Evolutionary conservation across 257 asterid genomes (phyloP).

Genomic region (Nicotiana noctiflora): DNA sequence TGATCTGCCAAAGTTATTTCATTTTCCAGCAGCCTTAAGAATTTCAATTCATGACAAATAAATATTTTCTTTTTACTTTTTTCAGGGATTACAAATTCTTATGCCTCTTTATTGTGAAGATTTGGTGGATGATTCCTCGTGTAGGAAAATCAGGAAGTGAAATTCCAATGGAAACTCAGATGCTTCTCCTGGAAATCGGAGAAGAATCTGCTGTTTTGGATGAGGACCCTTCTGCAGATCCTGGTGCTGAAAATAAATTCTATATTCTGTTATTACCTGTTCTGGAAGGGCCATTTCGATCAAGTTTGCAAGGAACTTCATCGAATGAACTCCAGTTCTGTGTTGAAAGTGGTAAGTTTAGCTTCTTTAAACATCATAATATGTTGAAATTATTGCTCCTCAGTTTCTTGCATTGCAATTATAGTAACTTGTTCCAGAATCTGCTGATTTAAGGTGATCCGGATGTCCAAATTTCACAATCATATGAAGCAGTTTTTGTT

Average conservation of each 20-base stretch:
- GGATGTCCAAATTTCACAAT: constrained; percentile 28
- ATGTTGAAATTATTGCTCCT: too few species aligned
- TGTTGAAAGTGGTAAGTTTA: constrained; percentile 42
- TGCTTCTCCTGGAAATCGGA: constrained; percentile 49
- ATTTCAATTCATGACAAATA: too few species aligned
- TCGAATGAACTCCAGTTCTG: constrained; percentile 55
- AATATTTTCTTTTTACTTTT: too few species aligned
- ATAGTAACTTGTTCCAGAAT: background rate
- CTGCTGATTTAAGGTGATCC: constrained; percentile 24
- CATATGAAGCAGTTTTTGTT: constrained; percentile 33
- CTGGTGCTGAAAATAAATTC: constrained; percentile 14
- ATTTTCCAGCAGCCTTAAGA: too few species aligned
- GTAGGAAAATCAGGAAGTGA: constrained; percentile 45
- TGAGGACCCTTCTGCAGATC: constrained; percentile 1
- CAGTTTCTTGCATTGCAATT: background rate
- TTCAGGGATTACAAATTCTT: constrained; percentile 43
- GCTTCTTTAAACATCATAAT: background rate
- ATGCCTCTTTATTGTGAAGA: constrained; percentile 48
- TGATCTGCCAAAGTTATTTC: background rate
- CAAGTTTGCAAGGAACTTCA: constrained; percentile 47
- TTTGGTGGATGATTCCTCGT: constrained; percentile 80
- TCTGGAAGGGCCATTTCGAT: constrained; percentile 53
- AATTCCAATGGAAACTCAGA: constrained; percentile 60
- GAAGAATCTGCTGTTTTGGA: constrained; percentile 30
- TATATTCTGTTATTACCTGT: constrained; percentile 53